Evolutionary conservation across 2,329 filamentous ascomycete species (phyloP), one percentile per base, ranked within the genome.

Genomic region (Epichloe hybrida): DNA sequence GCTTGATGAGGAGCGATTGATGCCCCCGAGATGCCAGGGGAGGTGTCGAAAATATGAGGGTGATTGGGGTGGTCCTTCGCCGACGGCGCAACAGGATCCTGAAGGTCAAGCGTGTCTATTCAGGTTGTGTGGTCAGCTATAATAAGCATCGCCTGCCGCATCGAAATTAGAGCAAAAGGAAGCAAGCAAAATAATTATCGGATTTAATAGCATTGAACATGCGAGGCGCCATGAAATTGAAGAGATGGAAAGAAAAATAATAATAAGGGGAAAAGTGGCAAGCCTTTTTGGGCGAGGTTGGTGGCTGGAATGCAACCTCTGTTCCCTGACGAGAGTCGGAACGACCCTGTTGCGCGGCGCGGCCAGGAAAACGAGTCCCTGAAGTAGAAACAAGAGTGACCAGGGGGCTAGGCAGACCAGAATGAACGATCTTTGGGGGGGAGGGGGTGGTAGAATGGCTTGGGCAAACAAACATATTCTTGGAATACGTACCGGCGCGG

Each of bases 61-160:
- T 59, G 60, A 50, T 31, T 34, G 31, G 48, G 77, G 73, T 95
- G 89, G 64, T 90, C 85, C 71, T 95, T 79, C 39, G 91, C 88
- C 44, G 90, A 93, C 36, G 89, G 88, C 53, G 84, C 75, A 62
- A 83, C 74, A 63, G 82, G 86, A 69, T 88, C 81, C 76, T 97
- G 93, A 49, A 97, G 81, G 71, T 97, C 93, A 70, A 96, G 86
- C 55, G 91, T 94, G 73, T 97, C 91, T 95, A 52, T 44, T 50
- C 23, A 21, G 35, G 48, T 46, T 46, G 46, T 46, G 38, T 27
- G 21, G 48, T 56, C 40, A 57, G 55, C 39, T 49, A 46, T 23
- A 42, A 46, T 23, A 42, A 39, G 21, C 21, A 31, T 31, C 7
- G 35, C n/a, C 15, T 39, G 36, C 31, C 39, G 46, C 23, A 47